Evolutionary conservation across 176 grass and related monocot genomes (phyloP), one percentile per base, ranked within the genome.

Genomic region (Hordeum marinum): DNA sequence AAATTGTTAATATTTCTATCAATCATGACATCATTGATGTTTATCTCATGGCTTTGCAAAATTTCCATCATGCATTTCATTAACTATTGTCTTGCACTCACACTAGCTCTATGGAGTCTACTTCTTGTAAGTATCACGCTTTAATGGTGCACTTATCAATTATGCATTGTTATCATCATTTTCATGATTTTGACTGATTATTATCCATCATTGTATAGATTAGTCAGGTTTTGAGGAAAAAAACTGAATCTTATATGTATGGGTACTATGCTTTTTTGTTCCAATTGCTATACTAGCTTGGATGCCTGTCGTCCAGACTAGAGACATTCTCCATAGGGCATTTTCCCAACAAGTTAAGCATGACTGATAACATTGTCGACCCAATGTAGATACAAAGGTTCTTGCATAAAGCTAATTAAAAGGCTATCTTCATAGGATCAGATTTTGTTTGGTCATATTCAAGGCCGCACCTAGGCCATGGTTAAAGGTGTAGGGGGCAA

Each of bases 51-150:
- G 50, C 75, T 94, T 21, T 92, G 85, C 81, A 69, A 84, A 78
- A 88, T 98, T 68, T 98, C 96, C 74, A 41, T 98, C 9, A 87
- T 89, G 91, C 89, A 98, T 84, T 32, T 92, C 26, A 88, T 94
- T 27, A 88, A 95, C 8, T 94, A 86, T 81, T 98, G 88, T 25
- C 89, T 98, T 11, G 96, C 93, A 72, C 95, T 95, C 76, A 76
- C 95, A 83, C 91, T 91, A 61, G 86, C 93, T 72, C 93, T 93
- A 7, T 98, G 89, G 93, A 91, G 93, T 24, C 59, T 98, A 63
- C 78, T 98, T 32, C 90, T 84, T 89, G 91, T 95, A 90, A 80
- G 80, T 92, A 32, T 57, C 14, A 46, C 14, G 43, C 13, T 43
- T 45, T 46, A 63, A 67, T 9, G 35, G 12, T 36, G 4, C 36